Evolutionary conservation across 768 basidiomycete species (phyloP).

Genomic region (Leucogyrophana mollusca): DNA sequence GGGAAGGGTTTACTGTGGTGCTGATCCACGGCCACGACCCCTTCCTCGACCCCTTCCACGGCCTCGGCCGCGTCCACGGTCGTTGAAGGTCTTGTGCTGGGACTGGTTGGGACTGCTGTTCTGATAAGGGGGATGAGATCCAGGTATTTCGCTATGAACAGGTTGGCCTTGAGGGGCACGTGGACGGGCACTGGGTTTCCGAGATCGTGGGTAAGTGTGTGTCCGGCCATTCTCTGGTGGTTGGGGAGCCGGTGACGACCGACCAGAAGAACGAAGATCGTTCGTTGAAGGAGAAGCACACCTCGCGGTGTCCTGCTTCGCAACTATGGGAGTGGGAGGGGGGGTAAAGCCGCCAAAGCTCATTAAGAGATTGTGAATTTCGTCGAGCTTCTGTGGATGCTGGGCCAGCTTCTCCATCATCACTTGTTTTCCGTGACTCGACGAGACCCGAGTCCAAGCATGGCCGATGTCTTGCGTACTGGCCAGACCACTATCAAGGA

Average conservation of each 20-base stretch:
- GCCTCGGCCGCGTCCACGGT: slow-evolving; percentile 35
- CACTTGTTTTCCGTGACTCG: slow-evolving; percentile 28
- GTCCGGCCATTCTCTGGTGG: background rate
- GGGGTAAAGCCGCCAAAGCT: slow-evolving; percentile 50
- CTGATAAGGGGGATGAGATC: slow-evolving; percentile 2
- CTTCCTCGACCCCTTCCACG: slow-evolving; percentile 38
- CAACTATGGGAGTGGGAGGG: slow-evolving; percentile 33
- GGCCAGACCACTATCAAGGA: slow-evolving; percentile 59
- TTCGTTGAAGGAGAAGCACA: slow-evolving; percentile 11
- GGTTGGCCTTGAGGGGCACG: background rate
- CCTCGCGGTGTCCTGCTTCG: slow-evolving; percentile 8
- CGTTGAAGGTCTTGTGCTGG: slow-evolving; percentile 10
- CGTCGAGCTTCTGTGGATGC: slow-evolving; percentile 38
- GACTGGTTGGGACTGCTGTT: slow-evolving; percentile 12
- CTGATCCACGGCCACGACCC: slow-evolving; percentile 37
- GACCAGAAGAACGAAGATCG: slow-evolving; percentile 11
- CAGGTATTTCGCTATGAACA: background rate
- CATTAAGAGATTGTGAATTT: slow-evolving; percentile 53
- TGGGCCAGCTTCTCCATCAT: slow-evolving; percentile 22
- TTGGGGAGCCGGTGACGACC: slow-evolving; percentile 7
- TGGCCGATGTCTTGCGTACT: slow-evolving; percentile 46
- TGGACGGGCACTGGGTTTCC: background rate
- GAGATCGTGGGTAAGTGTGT: background rate
- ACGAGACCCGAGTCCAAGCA: slow-evolving; percentile 50
- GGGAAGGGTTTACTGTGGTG: slow-evolving; percentile 2